phyloP scores from a whole-genome alignment of 441 rosid species.

The Daphne laureola region DNA sequence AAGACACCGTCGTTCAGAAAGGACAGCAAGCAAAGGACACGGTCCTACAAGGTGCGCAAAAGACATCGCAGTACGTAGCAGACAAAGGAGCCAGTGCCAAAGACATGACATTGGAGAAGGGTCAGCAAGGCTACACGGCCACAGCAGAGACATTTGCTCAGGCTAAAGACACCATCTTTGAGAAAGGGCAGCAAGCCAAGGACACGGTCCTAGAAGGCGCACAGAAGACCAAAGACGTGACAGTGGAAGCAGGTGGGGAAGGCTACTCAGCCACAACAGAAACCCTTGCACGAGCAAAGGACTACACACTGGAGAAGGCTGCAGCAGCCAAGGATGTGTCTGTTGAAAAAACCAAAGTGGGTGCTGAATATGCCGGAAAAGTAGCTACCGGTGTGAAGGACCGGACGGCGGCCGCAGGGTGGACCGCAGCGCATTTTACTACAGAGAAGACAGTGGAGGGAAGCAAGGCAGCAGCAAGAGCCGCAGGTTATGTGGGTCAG shows the following conservation, averaged over 20 bases:
- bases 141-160: no score
- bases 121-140: conserved; percentile 21
- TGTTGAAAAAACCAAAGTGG: conserved; percentile 42
- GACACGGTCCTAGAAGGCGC: no score
- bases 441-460: conserved; percentile 64
- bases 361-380: conserved; percentile 35
- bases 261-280: conserved; percentile 17
- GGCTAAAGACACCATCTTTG: no score
- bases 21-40: conserved; percentile 24
- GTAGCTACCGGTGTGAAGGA: conserved; percentile 42
- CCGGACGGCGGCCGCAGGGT: conserved; percentile 42
- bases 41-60: conserved; percentile 27
- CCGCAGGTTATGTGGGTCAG: conserved; percentile 37
- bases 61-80: conserved; percentile 17
- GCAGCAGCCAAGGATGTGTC: conserved; percentile 37
- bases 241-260: conserved; percentile 17
- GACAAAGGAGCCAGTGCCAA: conserved; percentile 30
- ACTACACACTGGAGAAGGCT: conserved; percentile 22
- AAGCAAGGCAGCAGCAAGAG: conserved; percentile 41
- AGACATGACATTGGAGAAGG: conserved; percentile 18
- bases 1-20: conserved; percentile 24
- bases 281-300: no score
- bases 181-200: no score
- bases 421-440: conserved; percentile 64
- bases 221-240: conserved; percentile 25